These are phyloP conservation scores for Penicillium paradoxum DNA, from an alignment of 495 filamentous ascomycete genomes.

Conservation along the genomic window DNA sequence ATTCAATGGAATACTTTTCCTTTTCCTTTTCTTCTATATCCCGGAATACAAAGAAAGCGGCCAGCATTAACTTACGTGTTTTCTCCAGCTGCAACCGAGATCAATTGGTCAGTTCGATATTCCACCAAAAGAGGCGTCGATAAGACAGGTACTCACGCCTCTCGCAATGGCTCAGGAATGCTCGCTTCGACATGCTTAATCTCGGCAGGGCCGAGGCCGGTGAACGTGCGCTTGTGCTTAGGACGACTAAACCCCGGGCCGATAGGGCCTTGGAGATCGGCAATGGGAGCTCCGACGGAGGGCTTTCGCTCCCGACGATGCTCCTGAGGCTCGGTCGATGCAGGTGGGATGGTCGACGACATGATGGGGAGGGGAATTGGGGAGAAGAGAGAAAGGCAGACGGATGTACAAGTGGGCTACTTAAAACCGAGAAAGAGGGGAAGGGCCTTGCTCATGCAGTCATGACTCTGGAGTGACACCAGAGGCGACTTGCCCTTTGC, in stretches of 20 bases:
- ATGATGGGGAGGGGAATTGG: neutral
- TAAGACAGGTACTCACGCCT: slow-evolving; percentile 51
- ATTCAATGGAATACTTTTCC: neutral
- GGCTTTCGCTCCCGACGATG: slow-evolving; percentile 60
- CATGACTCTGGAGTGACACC: slow-evolving; percentile 8
- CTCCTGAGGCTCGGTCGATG: neutral
- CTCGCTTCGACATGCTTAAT: slow-evolving; percentile 89
- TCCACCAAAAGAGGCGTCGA: neutral
- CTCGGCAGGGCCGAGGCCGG: slow-evolving; percentile 81
- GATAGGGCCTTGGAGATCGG: slow-evolving; percentile 75
- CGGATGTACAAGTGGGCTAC: neutral
- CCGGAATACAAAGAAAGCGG: too few species aligned
- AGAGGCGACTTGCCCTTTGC: neutral
- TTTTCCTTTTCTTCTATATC: neutral
- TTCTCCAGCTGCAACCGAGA: slow-evolving; percentile 61
- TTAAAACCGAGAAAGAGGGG: slow-evolving; percentile 14
- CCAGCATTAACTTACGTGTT: slow-evolving; percentile 50
- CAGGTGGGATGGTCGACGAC: neutral
- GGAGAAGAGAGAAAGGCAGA: neutral
- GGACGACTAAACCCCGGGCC: slow-evolving; percentile 69
- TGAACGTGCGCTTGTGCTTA: slow-evolving; percentile 92
- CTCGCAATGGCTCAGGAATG: slow-evolving; percentile 85
- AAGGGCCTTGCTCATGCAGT: slow-evolving; percentile 3
- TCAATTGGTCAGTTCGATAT: slow-evolving; percentile 12
- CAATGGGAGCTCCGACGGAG: slow-evolving; percentile 74